These are phyloP conservation scores for Erysimum cheiranthoides DNA, from an alignment of 345 rosid species.

Conservation along the genomic window DNA sequence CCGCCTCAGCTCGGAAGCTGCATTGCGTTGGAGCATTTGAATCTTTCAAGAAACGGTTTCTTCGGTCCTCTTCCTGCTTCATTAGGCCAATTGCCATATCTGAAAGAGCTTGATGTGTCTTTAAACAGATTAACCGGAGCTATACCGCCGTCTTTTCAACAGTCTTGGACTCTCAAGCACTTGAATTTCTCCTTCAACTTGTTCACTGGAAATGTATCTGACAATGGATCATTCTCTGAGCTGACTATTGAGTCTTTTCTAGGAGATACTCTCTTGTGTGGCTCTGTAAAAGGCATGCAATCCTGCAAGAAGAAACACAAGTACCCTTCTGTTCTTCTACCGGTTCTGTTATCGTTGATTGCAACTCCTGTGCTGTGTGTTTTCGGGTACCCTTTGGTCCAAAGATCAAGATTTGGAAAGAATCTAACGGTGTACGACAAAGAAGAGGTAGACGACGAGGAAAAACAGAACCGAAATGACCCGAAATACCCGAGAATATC, in stretches of 20 bases:
- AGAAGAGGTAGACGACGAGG: slow-evolving; percentile 55
- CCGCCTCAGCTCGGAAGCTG: slow-evolving; percentile 83
- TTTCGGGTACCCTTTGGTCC: slow-evolving; percentile 52
- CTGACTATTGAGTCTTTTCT: slow-evolving; percentile 69
- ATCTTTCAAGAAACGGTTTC: slow-evolving; percentile 68
- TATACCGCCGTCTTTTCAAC: slow-evolving; percentile 66
- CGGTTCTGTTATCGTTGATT: slow-evolving; percentile 62
- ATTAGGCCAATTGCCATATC: slow-evolving; percentile 77
- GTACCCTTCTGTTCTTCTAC: slow-evolving; percentile 52
- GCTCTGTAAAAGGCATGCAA: slow-evolving; percentile 73
- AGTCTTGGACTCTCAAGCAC: slow-evolving; percentile 63
- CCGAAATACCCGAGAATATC: slow-evolving; percentile 69
- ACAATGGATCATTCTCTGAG: slow-evolving; percentile 62
- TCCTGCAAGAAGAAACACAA: slow-evolving; percentile 57
- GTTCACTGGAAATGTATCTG: slow-evolving; percentile 71
- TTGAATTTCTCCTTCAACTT: slow-evolving; percentile 80
- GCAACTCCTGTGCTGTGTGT: slow-evolving; percentile 56
- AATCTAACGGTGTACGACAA: slow-evolving; percentile 42
- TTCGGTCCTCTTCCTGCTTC: slow-evolving; percentile 69
- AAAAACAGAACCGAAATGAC: slow-evolving; percentile 57
- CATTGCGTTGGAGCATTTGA: slow-evolving; percentile 85
- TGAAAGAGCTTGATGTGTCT: slow-evolving; percentile 66
- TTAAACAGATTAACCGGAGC: slow-evolving; percentile 66
- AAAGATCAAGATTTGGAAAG: slow-evolving; percentile 55
- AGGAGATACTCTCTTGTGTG: slow-evolving; percentile 76